Conservation (phyloP, 345 rosid genomes). For the Camelina laxa region DNA sequence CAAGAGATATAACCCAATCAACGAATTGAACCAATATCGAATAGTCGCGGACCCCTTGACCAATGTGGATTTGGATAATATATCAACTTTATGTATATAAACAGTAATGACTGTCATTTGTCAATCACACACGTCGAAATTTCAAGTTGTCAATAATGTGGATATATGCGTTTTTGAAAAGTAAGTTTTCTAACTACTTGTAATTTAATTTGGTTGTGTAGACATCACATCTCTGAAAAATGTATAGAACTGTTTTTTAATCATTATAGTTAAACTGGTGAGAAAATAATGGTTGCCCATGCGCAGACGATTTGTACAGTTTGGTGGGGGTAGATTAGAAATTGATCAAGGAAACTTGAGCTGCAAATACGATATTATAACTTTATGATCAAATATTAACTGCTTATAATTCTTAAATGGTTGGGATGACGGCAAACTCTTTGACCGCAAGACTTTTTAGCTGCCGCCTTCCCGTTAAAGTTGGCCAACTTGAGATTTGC, state of each 20-base stretch:
- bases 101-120: not conserved
- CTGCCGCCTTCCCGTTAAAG: conserved; percentile 22
- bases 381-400: not conserved
- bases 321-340: conserved; percentile 41
- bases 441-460: conserved; percentile 24
- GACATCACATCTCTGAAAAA: not conserved
- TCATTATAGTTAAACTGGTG: conserved; percentile 2
- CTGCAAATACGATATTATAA: not conserved
- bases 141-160: conserved; percentile 4
- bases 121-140: not conserved
- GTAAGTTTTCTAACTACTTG: not conserved
- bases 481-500: conserved; percentile 25
- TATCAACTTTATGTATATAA: not conserved
- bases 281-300: not conserved
- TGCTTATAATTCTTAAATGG: conserved; percentile 10
- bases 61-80: not conserved
- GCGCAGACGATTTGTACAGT: conserved; percentile 21
- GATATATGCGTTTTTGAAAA: not conserved
- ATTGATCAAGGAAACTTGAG: not conserved
- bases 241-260: not conserved
- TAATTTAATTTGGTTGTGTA: not conserved
- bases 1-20: not conserved
- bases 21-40: not conserved
- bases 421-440: conserved; percentile 26
- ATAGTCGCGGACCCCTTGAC: not conserved